Base-by-base conservation (phyloP, 208 protist species). In the Trypanosoma congolense region DNA sequence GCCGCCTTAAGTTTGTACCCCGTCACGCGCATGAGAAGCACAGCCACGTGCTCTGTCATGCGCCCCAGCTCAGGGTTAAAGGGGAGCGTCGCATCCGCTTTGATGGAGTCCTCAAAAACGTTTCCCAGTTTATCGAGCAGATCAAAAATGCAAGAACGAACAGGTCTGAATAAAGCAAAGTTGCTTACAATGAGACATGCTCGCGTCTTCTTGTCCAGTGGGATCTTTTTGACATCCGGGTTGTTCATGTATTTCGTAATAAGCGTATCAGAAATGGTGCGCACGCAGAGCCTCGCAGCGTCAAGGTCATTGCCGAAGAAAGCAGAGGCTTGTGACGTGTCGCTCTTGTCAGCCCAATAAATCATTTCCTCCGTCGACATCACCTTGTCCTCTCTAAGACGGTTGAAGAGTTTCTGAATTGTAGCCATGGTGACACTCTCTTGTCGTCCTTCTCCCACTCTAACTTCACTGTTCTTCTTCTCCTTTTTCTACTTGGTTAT, bases 11-110 rank as follows among this genome's bases (percentile, higher is more conserved):
- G 73, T 54, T 93, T 87, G 76, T 93, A 96, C 18, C 81, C 67
- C 36, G 75, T 91, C 21, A 92, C 79, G 46, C 90, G 85, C 77
- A 92, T 92, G 45, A 96, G 73, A 33, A 96, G 84, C 56, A 93
- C 90, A 4, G 93, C 77, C 2, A 94, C 85, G 65, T 96, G 90
- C 68, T 96, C 86, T 30, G 86, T 91, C 87, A 96, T 92, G 50
- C 90, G 86, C 29, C 90, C 90, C 42, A 96, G 78, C 58, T 96
- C 86, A 0, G 83, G 91, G 52, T 93, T 87, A 36, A 96, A 96
- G 26, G 83, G 81, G 69, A 91, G 81, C 16, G 62, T 72, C 12
- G 79, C 84, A 60, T 96, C 90, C 40, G 80, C 74, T 41, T 74
- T 71, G 54, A 96, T 94, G 21, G 83, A 67, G 19, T 75, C 80